Conservation (phyloP, 225 moss, liverwort and hornwort genomes). For the Marchantia polymorpha region DNA sequence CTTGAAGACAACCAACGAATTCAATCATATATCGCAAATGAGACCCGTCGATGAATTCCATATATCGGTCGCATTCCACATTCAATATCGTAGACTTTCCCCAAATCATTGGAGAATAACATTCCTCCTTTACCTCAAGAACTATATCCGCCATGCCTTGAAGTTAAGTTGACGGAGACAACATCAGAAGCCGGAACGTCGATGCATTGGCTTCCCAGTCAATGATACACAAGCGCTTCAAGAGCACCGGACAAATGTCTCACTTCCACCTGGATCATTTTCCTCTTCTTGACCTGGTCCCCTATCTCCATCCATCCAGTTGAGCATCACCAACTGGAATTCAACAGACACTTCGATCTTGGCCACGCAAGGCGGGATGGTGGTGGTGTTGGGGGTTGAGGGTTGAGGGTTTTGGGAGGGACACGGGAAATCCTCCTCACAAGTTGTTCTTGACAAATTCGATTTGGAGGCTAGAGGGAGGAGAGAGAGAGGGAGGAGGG, state of each 20-base stretch:
- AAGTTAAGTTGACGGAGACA: neutral
- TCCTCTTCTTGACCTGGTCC: too few species aligned
- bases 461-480: too few species aligned
- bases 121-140: slow-evolving; percentile 4
- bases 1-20: neutral
- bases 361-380: too few species aligned
- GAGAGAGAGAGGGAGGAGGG: too few species aligned
- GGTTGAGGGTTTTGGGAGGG: too few species aligned
- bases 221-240: neutral
- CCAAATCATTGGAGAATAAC: slow-evolving; percentile 16
- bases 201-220: neutral
- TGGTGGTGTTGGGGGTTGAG: too few species aligned
- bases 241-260: neutral
- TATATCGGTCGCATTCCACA: neutral
- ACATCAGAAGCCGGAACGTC: neutral
- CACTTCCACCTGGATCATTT: neutral
- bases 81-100: neutral
- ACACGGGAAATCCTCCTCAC: too few species aligned
- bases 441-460: too few species aligned
- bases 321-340: too few species aligned
- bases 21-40: neutral
- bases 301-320: too few species aligned
- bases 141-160: neutral
- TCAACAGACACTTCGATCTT: too few species aligned
- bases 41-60: neutral